Conservation (phyloP, 768 basidiomycete species). For the Russula sp. region DNA sequence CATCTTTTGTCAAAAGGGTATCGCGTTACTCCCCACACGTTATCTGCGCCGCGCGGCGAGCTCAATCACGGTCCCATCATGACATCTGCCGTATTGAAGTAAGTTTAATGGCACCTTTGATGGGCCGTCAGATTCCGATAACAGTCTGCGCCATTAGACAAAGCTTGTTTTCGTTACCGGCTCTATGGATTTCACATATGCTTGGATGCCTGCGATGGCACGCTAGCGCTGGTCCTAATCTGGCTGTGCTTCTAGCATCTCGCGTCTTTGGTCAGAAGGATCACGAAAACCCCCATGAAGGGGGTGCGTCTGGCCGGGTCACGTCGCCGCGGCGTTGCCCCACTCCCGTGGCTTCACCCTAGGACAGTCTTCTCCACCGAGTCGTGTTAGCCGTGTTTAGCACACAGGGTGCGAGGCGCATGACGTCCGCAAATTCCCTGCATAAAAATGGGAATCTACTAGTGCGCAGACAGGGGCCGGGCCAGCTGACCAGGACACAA, state of each 20-base stretch:
- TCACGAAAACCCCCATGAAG: neutral
- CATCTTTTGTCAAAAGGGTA: conserved; percentile 10
- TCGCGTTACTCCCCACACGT: neutral
- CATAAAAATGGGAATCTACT: neutral
- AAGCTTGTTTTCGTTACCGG: conserved; percentile 16
- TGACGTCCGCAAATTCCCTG: neutral
- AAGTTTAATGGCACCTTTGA: conserved; percentile 10
- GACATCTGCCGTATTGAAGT: conserved; percentile 16
- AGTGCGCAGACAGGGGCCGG: neutral
- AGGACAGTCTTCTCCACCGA: conserved; percentile 1
- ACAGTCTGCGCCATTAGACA: conserved; percentile 1
- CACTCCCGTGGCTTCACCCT: neutral
- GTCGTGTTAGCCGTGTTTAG: neutral
- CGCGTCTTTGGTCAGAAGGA: neutral
- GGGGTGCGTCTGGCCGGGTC: neutral
- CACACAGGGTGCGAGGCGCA: neutral
- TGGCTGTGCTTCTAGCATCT: conserved; percentile 7
- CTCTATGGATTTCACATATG: conserved; percentile 11
- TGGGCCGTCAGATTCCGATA: conserved; percentile 11
- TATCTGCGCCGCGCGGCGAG: conserved; percentile 1
- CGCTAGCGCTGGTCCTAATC: neutral
- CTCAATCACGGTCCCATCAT: neutral
- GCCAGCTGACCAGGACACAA: conserved; percentile 8
- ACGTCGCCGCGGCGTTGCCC: neutral
- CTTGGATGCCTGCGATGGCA: conserved; percentile 1